Evolutionary conservation across 2,329 filamentous ascomycete genomes (phyloP).

Genomic region (Parasarocladium wereldwijsianum): DNA sequence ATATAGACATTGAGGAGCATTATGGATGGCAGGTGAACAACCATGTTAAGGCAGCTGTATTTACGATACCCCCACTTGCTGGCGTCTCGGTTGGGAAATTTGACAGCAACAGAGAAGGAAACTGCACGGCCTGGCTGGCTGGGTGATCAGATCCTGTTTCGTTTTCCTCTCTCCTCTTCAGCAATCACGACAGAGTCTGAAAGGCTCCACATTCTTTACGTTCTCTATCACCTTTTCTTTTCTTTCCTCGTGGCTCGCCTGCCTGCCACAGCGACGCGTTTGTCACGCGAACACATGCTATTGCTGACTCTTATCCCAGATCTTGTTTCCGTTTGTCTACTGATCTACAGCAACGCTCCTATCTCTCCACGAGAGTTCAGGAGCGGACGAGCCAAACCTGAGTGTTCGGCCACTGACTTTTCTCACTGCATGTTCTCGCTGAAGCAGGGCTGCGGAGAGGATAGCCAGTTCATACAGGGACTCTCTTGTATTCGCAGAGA

Average conservation of each 20-base stretch:
- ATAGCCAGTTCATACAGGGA: too few relatives aligned
- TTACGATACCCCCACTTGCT: background rate
- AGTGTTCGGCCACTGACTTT: conserved; percentile 22
- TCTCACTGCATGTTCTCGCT: conserved; percentile 36
- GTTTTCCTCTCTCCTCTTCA: conserved; percentile 1
- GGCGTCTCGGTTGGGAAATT: background rate
- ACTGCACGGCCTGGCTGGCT: too few relatives aligned
- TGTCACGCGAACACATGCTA: background rate
- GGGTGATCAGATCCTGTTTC: too few relatives aligned
- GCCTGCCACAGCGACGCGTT: background rate
- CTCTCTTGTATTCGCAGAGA: too few relatives aligned
- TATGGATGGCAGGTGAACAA: conserved; percentile 1
- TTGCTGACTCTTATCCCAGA: background rate
- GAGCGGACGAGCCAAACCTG: conserved; percentile 6
- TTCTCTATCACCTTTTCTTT: background rate
- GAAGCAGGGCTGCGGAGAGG: conserved; percentile 35
- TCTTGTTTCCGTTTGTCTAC: conserved; percentile 1
- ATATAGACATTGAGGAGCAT: background rate
- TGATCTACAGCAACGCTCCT: conserved; percentile 1
- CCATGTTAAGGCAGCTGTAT: conserved; percentile 1
- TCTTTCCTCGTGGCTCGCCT: background rate
- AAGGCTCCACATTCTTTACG: background rate
- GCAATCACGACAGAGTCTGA: conserved; percentile 4
- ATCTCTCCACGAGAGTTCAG: background rate
- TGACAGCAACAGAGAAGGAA: too few relatives aligned